Base-by-base conservation (phyloP, 148 eudicot genomes). In the Fagopyrum tataricum region DNA sequence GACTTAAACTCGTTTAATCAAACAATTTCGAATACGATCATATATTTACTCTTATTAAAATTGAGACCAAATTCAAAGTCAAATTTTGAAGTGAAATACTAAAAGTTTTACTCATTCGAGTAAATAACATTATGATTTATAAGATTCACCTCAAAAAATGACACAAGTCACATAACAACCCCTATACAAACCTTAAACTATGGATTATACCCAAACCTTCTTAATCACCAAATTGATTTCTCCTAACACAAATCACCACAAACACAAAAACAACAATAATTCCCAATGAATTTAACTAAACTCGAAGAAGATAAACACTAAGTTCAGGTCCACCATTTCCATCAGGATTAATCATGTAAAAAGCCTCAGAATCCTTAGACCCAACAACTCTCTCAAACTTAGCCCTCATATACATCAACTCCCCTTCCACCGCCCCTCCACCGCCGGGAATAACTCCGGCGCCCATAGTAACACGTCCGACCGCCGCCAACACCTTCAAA, bases 341-440 rank as follows among this genome's bases (percentile, higher is more conserved):
- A 81, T 93, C 97, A 18, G 98, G 98, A 59, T 93, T 93, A 92
- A 93, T 86, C 98, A 93, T 93, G 73, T 93, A 93, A 46, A 93
- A 91, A n/a, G 98, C 97, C 73, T 93, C 98, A 2, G 93, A 89
- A 67, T 93, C 98, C 76, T 76, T 89, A 47, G 86, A 82, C 71
- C 98, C 98, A 40, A 91, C 91, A 23, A 93, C 87, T 75, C 98
- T 89, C 80, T 93, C 98, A 82, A 93, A 93, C 84, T 80, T 93
- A 6, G 97, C 98, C 70, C 97, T 85, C 95, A 93, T 93, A 18
- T 91, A 93, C 96, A 92, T 92, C 0, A 90, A 53, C 81, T 90
- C 93, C 5, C 93, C 97, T 31, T 85, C 93, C n/a, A 73, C 40
- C 0, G 52, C 47, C 20, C 72, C 86, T 0, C 76, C 87, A 2